A percentile compares a stretch with the other conserved stretches of the same genome.
These are phyloP conservation scores for Penicillium sclerotigenum DNA, from an alignment of 2,329 filamentous ascomycete genomes.

Conservation along the genomic window DNA sequence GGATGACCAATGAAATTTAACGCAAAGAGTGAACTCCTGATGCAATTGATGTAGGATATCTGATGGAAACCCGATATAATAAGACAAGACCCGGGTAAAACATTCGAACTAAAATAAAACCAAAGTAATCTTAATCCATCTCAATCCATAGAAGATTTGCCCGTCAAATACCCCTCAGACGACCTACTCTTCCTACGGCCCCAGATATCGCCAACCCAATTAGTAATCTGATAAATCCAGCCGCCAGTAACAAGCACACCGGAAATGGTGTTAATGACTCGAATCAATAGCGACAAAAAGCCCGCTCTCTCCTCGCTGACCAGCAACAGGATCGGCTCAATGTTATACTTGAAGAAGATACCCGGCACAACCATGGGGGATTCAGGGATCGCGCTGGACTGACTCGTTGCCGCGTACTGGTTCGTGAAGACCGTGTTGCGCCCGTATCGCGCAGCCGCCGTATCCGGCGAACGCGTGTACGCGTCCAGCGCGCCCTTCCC, in stretches of 20 bases:
- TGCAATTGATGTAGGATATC: conserved; percentile 2
- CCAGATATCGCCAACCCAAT: conserved; percentile 63
- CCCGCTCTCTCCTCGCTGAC: conserved; percentile 78
- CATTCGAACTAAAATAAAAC: neutral
- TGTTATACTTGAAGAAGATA: conserved; percentile 98
- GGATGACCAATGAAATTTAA: neutral
- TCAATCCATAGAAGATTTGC: conserved; percentile 37
- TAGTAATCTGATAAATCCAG: conserved; percentile 82
- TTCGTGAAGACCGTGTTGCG: conserved; percentile 70
- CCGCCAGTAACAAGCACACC: conserved; percentile 91
- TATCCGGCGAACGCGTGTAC: conserved; percentile 34
- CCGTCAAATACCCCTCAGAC: conserved; percentile 50
- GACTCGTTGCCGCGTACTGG: conserved; percentile 95
- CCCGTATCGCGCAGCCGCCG: conserved; percentile 33
- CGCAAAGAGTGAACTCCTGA: conserved; percentile 5
- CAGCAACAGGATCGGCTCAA: conserved; percentile 86
- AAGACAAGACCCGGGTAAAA: neutral
- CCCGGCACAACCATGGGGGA: conserved; percentile 66
- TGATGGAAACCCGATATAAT: neutral
- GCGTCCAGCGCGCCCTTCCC: conserved; percentile 44
- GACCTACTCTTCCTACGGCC: conserved; percentile 42
- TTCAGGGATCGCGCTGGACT: conserved; percentile 64
- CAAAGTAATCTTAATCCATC: conserved; percentile 11
- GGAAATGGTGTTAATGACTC: conserved; percentile 84
- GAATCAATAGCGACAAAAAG: conserved; percentile 70